A percentile compares a stretch with the other conserved stretches of the same genome.
These are phyloP conservation scores for Penicillium bovifimosum DNA, from an alignment of 495 filamentous ascomycete genomes.

Conservation along the genomic window DNA sequence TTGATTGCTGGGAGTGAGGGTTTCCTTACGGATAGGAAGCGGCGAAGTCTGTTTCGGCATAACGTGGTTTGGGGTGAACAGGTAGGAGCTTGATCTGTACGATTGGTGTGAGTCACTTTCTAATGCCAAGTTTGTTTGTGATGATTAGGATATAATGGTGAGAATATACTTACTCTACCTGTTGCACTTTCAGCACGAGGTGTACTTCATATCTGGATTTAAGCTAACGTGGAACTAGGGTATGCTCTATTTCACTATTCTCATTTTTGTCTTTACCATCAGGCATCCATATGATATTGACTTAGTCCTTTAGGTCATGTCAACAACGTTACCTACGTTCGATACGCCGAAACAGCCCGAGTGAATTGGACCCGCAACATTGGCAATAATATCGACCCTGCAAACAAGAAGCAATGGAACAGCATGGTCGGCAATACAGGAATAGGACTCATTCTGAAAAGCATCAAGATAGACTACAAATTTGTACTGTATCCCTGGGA, in stretches of 20 bases:
- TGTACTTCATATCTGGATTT: not conserved
- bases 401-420: constrained; percentile 60
- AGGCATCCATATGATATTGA: not conserved
- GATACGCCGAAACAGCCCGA: constrained; percentile 80
- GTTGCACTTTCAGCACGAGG: not conserved
- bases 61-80: constrained; percentile 88
- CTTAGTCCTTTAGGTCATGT: constrained; percentile 59
- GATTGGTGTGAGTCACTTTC: not conserved
- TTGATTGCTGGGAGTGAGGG: constrained; percentile 76
- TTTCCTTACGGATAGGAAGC: constrained; percentile 61
- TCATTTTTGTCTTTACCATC: too few relatives aligned
- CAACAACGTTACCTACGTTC: constrained; percentile 80
- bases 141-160: constrained; percentile 53
- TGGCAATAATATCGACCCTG: constrained; percentile 61
- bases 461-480: constrained; percentile 83
- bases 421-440: constrained; percentile 61
- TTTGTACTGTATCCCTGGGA: constrained; percentile 56
- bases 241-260: constrained; percentile 5
- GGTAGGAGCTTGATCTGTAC: constrained; percentile 42
- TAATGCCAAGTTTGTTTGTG: constrained; percentile 9
- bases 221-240: constrained; percentile 20
- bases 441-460: constrained; percentile 72
- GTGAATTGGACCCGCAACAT: constrained; percentile 80
- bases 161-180: constrained; percentile 14
- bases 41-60: constrained; percentile 64